Evolutionary conservation across 306 rosid species (phyloP), one percentile per base, ranked within the genome.

Genomic region (Abrus precatorius): DNA sequence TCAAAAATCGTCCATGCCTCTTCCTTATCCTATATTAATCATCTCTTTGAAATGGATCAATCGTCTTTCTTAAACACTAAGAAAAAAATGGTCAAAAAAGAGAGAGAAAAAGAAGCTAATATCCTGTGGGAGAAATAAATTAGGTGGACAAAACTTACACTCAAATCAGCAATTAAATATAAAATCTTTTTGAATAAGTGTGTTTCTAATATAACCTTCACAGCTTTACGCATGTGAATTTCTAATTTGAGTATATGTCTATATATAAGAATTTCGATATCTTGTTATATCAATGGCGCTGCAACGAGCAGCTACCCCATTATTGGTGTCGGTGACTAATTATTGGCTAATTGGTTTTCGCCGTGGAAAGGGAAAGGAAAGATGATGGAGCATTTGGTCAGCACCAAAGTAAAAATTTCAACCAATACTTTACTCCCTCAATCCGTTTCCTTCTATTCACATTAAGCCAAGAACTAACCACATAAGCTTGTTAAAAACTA

Each of bases 251-350:
- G 45, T 49, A 64, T 36, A 64, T 27, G 33, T 20, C 6, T 34
- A 28, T 6, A 36, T 53, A 32, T 34, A 38, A 29, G 32, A 41
- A 28, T 41, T 13, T 28, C 0, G 33, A 11, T 10, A 11, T 41
- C 47, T 74, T 66, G 55, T 38, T 61, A 7, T 72, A 47, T 59
- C 54, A 71, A 48, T 67, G 28, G 6, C 69, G 40, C 2, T 69
- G 81, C 41, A 73, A 57, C 28, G 48, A 69, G 71, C 63, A 80
- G 70, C 36, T 20, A 20, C 20, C 20, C 30, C 40, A 81, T 48
- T 12, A 32, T 77, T 34, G 4, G 83, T 66, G 89, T 88, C 88
- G 89, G 91, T 88, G 86, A 83, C 68, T 64, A 36, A 56, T 38
- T 77, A 88, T 89, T 88, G 86, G 82, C 68, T 64, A 36, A 56